Evolutionary conservation across 768 basidiomycete genomes (phyloP).

Genomic region (Coprinellus aureogranulatus): DNA sequence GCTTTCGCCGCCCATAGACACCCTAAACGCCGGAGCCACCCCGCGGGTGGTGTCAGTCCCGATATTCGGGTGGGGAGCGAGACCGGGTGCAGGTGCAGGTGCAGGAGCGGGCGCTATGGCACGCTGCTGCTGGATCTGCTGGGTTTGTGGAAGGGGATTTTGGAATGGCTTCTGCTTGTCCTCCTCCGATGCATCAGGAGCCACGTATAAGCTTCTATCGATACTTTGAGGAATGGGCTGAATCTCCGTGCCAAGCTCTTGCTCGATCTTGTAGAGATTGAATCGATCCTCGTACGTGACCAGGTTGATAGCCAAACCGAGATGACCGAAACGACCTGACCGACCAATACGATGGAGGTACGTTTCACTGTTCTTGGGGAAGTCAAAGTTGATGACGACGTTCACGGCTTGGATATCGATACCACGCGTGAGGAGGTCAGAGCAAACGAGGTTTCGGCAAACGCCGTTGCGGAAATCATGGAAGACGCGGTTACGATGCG

Average conservation of each 20-base stretch:
- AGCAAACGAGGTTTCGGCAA: conserved; percentile 97
- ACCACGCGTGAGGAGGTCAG: conserved; percentile 95
- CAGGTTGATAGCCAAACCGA: conserved; percentile 95
- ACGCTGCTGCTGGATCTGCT: conserved; percentile 23
- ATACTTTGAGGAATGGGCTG: conserved; percentile 90
- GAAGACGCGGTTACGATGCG: conserved; percentile 98
- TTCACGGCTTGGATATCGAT: conserved; percentile 99
- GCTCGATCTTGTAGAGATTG: conserved; percentile 96
- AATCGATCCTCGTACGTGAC: conserved; percentile 98
- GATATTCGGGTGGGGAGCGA: conserved; percentile 15
- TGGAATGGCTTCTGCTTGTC: conserved; percentile 37
- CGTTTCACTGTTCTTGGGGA: conserved; percentile 98
- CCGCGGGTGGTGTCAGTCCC: too few species aligned
- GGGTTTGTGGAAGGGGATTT: conserved; percentile 28
- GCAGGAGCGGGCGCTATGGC: conserved; percentile 22
- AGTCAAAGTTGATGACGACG: conserved; percentile 99
- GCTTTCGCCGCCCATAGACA: too few species aligned
- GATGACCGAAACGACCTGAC: conserved; percentile 94
- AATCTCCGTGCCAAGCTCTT: conserved; percentile 98
- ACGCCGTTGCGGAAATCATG: conserved; percentile 99
- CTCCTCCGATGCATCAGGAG: conserved; percentile 58
- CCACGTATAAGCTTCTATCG: conserved; percentile 90
- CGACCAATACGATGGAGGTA: conserved; percentile 99
- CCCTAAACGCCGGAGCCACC: too few species aligned
- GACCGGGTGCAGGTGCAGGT: conserved; percentile 19